Evolutionary conservation across 2,329 filamentous ascomycete species (phyloP), one percentile per base, ranked within the genome.

Genomic region (Claviceps capensis): DNA sequence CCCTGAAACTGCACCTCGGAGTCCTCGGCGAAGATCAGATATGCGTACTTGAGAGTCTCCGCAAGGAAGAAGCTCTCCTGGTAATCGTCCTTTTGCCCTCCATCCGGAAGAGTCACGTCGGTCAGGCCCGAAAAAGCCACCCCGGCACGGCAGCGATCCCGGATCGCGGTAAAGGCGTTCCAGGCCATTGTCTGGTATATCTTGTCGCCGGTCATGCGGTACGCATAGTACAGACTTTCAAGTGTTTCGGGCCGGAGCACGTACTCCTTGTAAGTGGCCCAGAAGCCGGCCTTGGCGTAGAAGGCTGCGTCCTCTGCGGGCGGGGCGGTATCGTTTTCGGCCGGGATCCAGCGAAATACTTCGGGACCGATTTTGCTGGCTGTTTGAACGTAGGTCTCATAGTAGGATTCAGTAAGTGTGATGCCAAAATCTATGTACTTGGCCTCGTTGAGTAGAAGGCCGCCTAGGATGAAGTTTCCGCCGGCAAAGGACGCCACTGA

Each of bases 31-130:
- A 82, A 80, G 52, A 86, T 85, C 59, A 94, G 65, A 68, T 86
- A 94, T 52, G 77, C 72, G 65, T 94, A 94, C 73, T 95, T 95
- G 65, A 95, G 64, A 55, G 89, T 85, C 71, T 95, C 88, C 0
- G 88, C 88, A 64, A 94, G 88, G 72, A 86, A 83, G 69, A 93
- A 95, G 60, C 85, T 90, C 69, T 95, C 86, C 73, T 90, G 85
- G 63, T 83, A 83, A 64, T 95, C 79, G 42, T 67, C 66, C 54
- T 76, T 81, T 0, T 68, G 66, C 1, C 84, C 85, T 8, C 86
- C 86, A 26, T 72, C 73, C 6, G 61, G 59, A 2, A 67, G 69
- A 58, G 85, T 88, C 47, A 94, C 86, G 62, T 94, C 66, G 0
- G 60, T 63, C 51, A 94, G 69, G 19, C 77, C 74, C 14, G 78